A percentile compares a stretch with the other conserved stretches of the same genome.
Conservation (phyloP, 176 grass and related monocot genomes). For the Puya raimondii region DNA sequence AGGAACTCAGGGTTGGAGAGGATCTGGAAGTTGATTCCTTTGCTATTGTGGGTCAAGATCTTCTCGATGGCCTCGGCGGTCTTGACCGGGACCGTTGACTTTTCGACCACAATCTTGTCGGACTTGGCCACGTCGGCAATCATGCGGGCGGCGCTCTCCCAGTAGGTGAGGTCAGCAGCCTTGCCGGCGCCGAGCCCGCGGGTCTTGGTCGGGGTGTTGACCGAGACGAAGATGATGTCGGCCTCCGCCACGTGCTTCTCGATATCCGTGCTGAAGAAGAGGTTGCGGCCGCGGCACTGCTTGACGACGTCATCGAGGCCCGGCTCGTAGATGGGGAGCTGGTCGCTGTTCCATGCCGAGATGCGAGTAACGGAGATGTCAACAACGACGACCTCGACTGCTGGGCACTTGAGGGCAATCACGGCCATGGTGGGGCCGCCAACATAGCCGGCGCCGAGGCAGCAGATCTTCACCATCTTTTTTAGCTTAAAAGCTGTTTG, state of each 20-base stretch:
- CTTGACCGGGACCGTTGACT: slow-evolving; percentile 68
- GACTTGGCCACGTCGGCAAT: slow-evolving; percentile 54
- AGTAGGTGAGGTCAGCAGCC: slow-evolving; percentile 59
- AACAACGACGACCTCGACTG: slow-evolving; percentile 47
- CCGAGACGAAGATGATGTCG: slow-evolving; percentile 66
- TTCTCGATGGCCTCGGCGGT: slow-evolving; percentile 70
- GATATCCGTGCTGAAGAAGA: slow-evolving; percentile 68
- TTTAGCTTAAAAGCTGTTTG: neutral
- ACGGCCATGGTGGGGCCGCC: slow-evolving; percentile 75
- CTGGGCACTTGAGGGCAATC: slow-evolving; percentile 56
- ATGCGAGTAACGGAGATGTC: slow-evolving; percentile 45
- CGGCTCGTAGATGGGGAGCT: slow-evolving; percentile 60
- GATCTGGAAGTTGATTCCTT: slow-evolving; percentile 62
- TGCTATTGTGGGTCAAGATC: slow-evolving; percentile 64
- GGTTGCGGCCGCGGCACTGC: slow-evolving; percentile 49
- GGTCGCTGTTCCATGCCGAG: slow-evolving; percentile 52
- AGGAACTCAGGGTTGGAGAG: slow-evolving; percentile 72
- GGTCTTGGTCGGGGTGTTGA: slow-evolving; percentile 65
- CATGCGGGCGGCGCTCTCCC: slow-evolving; percentile 71
- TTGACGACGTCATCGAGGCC: slow-evolving; percentile 58
- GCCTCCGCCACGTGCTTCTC: slow-evolving; percentile 49
- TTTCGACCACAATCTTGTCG: slow-evolving; percentile 59
- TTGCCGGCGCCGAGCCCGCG: slow-evolving; percentile 63
- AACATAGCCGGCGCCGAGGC: slow-evolving; percentile 62
- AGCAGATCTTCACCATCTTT: slow-evolving; percentile 70